Evolutionary conservation across 1,139 yeast genomes (phyloP).

Genomic region (Lodderomyces pseudojiufengensis): DNA sequence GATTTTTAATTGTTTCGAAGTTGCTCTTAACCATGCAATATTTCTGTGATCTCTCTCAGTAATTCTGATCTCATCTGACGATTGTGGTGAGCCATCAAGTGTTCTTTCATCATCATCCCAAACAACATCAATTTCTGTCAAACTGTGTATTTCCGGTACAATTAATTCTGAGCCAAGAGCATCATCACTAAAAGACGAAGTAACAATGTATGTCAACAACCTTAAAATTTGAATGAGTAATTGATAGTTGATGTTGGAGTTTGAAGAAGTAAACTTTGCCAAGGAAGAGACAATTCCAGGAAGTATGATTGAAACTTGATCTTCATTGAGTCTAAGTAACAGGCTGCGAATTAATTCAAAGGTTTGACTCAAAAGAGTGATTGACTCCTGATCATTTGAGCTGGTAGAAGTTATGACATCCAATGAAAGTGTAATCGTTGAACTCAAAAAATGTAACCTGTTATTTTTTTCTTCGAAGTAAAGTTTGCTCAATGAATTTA

Average conservation of each 20-base stretch:
- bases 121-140: constrained; percentile 15
- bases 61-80: constrained; percentile 7
- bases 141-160: constrained; percentile 5
- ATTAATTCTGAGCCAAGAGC: constrained; percentile 18
- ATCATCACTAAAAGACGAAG: constrained; percentile 28
- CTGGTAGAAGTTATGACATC: constrained; percentile 15
- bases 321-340: constrained; percentile 18
- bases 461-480: constrained; percentile 21
- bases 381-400: constrained; percentile 11
- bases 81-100: constrained; percentile 5
- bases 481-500: constrained; percentile 7
- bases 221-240: constrained; percentile 21
- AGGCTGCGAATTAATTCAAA: constrained; percentile 9
- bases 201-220: constrained; percentile 20
- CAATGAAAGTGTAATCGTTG: constrained; percentile 22
- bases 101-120: constrained; percentile 18
- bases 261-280: constrained; percentile 23
- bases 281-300: constrained; percentile 40
- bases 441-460: constrained; percentile 26
- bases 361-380: constrained; percentile 4
- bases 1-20: constrained; percentile 55
- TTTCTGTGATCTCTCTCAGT: constrained; percentile 33
- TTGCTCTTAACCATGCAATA: constrained; percentile 60
- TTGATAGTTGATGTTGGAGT: constrained; percentile 25
- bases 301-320: constrained; percentile 34